These are phyloP conservation scores for Tulasnella sp. DNA, from an alignment of 768 basidiomycete species.

Conservation along the genomic window DNA sequence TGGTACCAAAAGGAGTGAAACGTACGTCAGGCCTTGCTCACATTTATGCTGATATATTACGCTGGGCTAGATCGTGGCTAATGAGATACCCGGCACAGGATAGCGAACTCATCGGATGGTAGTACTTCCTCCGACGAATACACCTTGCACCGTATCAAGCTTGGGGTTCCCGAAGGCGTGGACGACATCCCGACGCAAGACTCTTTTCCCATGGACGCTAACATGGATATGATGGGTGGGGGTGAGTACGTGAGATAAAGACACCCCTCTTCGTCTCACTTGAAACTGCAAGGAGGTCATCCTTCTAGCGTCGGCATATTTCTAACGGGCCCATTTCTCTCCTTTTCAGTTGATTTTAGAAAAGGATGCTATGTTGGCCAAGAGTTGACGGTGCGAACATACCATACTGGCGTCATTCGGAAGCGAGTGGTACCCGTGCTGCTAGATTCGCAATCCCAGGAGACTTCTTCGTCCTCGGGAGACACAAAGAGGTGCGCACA, in stretches of 20 bases:
- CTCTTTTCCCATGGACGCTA: constrained; percentile 89
- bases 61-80: background rate
- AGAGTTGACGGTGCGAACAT: constrained; percentile 92
- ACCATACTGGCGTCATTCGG: constrained; percentile 84
- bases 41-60: background rate
- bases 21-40: constrained; percentile 55
- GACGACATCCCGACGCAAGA: constrained; percentile 66
- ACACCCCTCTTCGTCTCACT: background rate
- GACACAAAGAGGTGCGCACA: background rate
- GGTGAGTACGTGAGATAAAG: constrained; percentile 38
- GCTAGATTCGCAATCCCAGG: constrained; percentile 19
- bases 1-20: constrained; percentile 58
- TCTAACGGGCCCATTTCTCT: background rate
- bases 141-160: constrained; percentile 64
- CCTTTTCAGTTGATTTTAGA: constrained; percentile 72
- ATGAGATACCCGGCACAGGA: background rate
- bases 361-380: constrained; percentile 99
- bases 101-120: constrained; percentile 35
- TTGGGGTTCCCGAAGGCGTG: constrained; percentile 82
- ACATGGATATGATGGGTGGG: constrained; percentile 90
- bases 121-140: constrained; percentile 50
- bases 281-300: background rate
- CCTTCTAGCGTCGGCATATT: background rate
- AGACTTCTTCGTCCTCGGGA: background rate
- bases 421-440: constrained; percentile 80